These are phyloP conservation scores for Citrullus mucosospermus DNA, from an alignment of 306 rosid species.

Conservation along the genomic window DNA sequence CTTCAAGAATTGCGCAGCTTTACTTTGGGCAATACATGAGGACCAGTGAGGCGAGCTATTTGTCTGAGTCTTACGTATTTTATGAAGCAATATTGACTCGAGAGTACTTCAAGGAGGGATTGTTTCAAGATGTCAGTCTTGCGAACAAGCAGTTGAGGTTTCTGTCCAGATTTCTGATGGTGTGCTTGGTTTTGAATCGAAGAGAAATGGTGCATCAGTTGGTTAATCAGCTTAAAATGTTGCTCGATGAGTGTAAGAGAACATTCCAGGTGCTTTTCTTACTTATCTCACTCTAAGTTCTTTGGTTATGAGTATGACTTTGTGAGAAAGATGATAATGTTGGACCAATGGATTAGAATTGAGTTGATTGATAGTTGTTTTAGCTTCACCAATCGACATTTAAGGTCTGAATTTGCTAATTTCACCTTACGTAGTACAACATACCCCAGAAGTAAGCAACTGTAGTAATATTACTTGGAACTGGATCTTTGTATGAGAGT, in stretches of 20 bases:
- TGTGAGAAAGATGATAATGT: background rate
- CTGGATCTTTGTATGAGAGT: background rate
- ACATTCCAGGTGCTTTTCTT: constrained; percentile 48
- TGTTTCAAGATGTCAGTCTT: constrained; percentile 58
- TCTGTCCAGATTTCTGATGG: constrained; percentile 69
- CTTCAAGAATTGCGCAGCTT: constrained; percentile 84
- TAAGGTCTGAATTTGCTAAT: background rate
- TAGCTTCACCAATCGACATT: background rate
- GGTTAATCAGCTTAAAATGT: constrained; percentile 55
- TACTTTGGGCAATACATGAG: constrained; percentile 89
- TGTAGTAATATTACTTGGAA: background rate
- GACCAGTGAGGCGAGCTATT: constrained; percentile 74
- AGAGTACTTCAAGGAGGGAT: constrained; percentile 81
- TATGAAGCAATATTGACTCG: constrained; percentile 81
- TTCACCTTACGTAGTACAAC: background rate
- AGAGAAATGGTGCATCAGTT: constrained; percentile 65
- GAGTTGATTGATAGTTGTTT: background rate
- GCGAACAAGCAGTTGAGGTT: constrained; percentile 76
- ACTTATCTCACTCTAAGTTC: background rate
- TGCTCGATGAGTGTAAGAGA: constrained; percentile 79
- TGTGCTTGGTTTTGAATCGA: constrained; percentile 65
- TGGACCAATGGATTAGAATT: background rate
- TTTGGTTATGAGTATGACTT: background rate
- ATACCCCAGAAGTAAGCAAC: background rate
- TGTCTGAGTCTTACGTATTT: constrained; percentile 69